These are phyloP conservation scores for Penicillium maclennaniae DNA, from an alignment of 495 filamentous ascomycete species.

Conservation along the genomic window DNA sequence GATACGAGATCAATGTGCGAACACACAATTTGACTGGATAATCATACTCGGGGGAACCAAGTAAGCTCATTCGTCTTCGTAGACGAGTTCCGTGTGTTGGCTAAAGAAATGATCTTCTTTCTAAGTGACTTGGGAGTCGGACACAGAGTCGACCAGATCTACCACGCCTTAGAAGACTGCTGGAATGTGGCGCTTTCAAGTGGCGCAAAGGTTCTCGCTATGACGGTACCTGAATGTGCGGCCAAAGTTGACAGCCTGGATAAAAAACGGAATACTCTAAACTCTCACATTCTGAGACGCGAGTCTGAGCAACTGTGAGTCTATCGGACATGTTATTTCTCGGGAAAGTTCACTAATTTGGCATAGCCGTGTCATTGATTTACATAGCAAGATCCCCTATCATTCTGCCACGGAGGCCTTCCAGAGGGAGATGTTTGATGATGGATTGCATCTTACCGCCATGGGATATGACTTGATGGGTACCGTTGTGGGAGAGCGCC, in stretches of 20 bases:
- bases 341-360: background rate
- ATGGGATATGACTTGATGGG: conserved; percentile 59
- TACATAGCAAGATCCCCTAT: conserved; percentile 50
- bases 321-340: background rate
- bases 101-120: background rate
- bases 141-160: conserved; percentile 29
- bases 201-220: conserved; percentile 51
- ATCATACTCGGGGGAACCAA: conserved; percentile 58
- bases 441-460: conserved; percentile 57
- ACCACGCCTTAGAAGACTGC: conserved; percentile 35
- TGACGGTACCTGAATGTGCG: conserved; percentile 56
- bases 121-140: conserved; percentile 42
- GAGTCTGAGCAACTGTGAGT: conserved; percentile 44
- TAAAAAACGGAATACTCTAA: conserved; percentile 43
- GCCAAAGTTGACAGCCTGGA: conserved; percentile 26
- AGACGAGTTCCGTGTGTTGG: background rate
- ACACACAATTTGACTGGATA: conserved; percentile 32
- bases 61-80: conserved; percentile 27
- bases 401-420: conserved; percentile 41
- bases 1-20: conserved; percentile 40
- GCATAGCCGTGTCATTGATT: conserved; percentile 47
- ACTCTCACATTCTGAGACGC: conserved; percentile 47
- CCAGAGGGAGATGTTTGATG: conserved; percentile 52
- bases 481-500: conserved; percentile 36
- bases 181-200: conserved; percentile 46